Evolutionary conservation across 1,139 yeast genomes (phyloP).

Genomic region (Suhomyces bribrorum): DNA sequence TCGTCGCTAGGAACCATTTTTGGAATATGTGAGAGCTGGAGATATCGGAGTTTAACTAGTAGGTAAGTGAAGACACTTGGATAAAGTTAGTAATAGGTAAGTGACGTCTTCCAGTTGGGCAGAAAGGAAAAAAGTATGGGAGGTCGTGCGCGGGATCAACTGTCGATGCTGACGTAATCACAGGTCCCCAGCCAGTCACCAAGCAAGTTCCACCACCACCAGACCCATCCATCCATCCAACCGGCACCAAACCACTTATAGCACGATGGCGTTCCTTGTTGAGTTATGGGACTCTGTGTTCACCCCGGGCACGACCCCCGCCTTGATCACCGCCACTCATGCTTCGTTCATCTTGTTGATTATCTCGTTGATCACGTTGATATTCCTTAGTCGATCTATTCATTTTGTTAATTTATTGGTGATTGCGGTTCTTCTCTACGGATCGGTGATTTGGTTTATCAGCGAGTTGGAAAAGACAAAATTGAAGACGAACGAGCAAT

Average conservation of each 20-base stretch:
- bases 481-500: slow-evolving; percentile 43
- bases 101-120: not conserved
- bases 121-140: too few relatives aligned
- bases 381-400: slow-evolving; percentile 63
- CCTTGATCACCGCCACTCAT: slow-evolving; percentile 79
- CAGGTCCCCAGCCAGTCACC: too few relatives aligned
- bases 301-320: slow-evolving; percentile 94
- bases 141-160: too few relatives aligned
- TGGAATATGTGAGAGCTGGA: not conserved
- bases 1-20: slow-evolving; percentile 38
- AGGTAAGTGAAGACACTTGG: not conserved
- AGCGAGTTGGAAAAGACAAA: slow-evolving; percentile 62
- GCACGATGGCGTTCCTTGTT: slow-evolving; percentile 46
- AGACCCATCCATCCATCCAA: too few relatives aligned
- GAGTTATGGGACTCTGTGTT: slow-evolving; percentile 90
- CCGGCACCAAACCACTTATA: not conserved
- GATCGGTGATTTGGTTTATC: slow-evolving; percentile 84
- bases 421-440: slow-evolving; percentile 74
- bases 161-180: too few relatives aligned
- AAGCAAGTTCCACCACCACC: not conserved
- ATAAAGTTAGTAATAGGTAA: not conserved
- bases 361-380: slow-evolving; percentile 54
- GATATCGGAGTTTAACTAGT: not conserved
- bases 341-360: slow-evolving; percentile 60
- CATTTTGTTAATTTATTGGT: slow-evolving; percentile 77